Evolutionary conservation across 768 basidiomycete species (phyloP).

Genomic region (Mycena vitilis): DNA sequence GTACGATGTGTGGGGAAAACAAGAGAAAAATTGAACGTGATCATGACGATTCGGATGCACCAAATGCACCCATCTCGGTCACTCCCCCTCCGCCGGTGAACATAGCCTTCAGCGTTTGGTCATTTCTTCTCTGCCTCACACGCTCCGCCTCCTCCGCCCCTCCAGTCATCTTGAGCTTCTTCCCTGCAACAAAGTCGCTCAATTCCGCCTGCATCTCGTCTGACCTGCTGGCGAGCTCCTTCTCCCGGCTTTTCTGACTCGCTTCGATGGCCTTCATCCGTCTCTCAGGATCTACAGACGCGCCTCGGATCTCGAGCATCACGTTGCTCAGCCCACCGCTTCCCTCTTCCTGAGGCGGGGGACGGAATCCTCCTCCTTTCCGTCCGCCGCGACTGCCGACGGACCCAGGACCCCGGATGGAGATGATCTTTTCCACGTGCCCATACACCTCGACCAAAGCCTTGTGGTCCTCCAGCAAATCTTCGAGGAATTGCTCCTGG

Average conservation of each 20-base stretch:
- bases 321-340: constrained; percentile 78
- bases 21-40: constrained; percentile 7
- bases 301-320: constrained; percentile 90
- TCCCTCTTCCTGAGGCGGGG: constrained; percentile 74
- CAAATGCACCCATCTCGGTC: constrained; percentile 21
- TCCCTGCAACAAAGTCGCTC: constrained; percentile 84
- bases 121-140: constrained; percentile 86
- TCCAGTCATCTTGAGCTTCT: constrained; percentile 95
- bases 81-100: constrained; percentile 59
- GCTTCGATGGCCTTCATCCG: constrained; percentile 94
- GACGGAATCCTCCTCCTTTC: constrained; percentile 61
- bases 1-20: constrained; percentile 34
- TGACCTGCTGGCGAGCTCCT: constrained; percentile 74
- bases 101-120: constrained; percentile 90
- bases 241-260: constrained; percentile 83
- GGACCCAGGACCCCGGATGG: constrained; percentile 64
- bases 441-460: constrained; percentile 89
- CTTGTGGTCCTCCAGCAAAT: constrained; percentile 92
- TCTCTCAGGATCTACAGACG: constrained; percentile 82
- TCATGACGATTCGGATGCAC: constrained; percentile 6
- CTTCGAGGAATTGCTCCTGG: constrained; percentile 90
- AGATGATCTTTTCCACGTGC: constrained; percentile 91
- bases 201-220: constrained; percentile 92
- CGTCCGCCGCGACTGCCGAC: constrained; percentile 50
- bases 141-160: constrained; percentile 93